These are phyloP conservation scores for Podospora conica DNA, from an alignment of 495 filamentous ascomycete species.

Conservation along the genomic window DNA sequence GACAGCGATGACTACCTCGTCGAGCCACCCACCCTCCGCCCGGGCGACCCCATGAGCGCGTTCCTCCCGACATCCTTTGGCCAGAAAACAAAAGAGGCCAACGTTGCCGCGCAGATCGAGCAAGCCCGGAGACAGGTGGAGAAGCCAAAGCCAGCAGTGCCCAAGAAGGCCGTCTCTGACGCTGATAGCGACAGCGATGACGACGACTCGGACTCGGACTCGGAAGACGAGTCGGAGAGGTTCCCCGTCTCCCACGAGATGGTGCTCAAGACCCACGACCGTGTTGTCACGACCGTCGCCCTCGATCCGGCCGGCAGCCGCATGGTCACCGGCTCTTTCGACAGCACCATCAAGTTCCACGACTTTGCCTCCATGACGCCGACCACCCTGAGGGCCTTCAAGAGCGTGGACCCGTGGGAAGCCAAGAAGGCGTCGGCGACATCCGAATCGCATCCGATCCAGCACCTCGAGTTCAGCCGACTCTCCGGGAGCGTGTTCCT, in stretches of 20 bases:
- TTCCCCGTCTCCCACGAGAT: slow-evolving; percentile 93
- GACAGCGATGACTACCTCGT: slow-evolving; percentile 60
- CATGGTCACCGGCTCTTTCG: slow-evolving; percentile 80
- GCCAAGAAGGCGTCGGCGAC: slow-evolving; percentile 61
- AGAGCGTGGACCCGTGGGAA: slow-evolving; percentile 78
- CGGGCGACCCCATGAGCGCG: slow-evolving; percentile 72
- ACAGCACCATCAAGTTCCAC: slow-evolving; percentile 86
- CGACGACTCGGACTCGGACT: slow-evolving; percentile 54
- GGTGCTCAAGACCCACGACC: slow-evolving; percentile 84
- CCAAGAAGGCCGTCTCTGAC: slow-evolving; percentile 33
- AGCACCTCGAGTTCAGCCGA: slow-evolving; percentile 82
- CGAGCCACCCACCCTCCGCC: slow-evolving; percentile 42
- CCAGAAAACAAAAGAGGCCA: slow-evolving; percentile 64
- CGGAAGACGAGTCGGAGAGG: slow-evolving; percentile 67
- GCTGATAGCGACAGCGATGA: slow-evolving; percentile 41
- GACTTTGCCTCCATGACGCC: slow-evolving; percentile 95
- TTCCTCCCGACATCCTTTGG: slow-evolving; percentile 84
- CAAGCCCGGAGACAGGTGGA: slow-evolving; percentile 57
- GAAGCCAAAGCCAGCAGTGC: slow-evolving; percentile 26
- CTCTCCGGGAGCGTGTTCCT: slow-evolving; percentile 74
- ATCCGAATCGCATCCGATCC: slow-evolving; percentile 78
- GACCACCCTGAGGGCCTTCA: slow-evolving; percentile 88
- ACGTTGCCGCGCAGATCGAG: slow-evolving; percentile 74
- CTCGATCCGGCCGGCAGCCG: slow-evolving; percentile 81
- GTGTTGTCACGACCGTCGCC: slow-evolving; percentile 74